These are phyloP conservation scores for Populus hybrid DNA, from an alignment of 441 rosid species.

Conservation along the genomic window DNA sequence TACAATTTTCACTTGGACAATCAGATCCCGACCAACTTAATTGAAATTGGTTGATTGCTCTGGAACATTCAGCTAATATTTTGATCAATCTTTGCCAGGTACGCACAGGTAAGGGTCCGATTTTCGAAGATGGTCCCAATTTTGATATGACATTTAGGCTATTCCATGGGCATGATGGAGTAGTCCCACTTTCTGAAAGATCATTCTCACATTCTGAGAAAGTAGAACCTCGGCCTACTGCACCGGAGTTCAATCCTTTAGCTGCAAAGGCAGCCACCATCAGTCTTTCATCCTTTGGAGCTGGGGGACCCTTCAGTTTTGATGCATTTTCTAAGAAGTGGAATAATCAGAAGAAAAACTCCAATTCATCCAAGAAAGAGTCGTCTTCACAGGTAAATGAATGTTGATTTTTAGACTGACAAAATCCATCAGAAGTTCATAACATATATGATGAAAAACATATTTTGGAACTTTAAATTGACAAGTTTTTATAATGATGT, in stretches of 20 bases:
- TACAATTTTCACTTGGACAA: background rate
- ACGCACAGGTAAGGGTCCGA: conserved; percentile 66
- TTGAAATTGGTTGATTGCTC: background rate
- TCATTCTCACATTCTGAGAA: conserved; percentile 26
- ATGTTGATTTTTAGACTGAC: background rate
- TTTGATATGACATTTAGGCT: conserved; percentile 67
- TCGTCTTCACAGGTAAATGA: conserved; percentile 50
- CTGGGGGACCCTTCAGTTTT: conserved; percentile 60
- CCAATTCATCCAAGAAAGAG: conserved; percentile 43
- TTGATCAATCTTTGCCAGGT: conserved; percentile 23
- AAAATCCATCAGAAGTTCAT: background rate
- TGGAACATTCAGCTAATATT: background rate
- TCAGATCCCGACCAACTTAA: background rate
- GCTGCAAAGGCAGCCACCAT: conserved; percentile 65
- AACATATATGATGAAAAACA: background rate
- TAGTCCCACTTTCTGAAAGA: conserved; percentile 64
- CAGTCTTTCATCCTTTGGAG: conserved; percentile 61
- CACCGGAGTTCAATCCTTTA: conserved; percentile 57
- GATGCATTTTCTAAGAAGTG: conserved; percentile 49
- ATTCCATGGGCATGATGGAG: conserved; percentile 80
- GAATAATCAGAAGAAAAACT: conserved; percentile 48
- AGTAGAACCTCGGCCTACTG: conserved; percentile 31
- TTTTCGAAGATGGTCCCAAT: conserved; percentile 82
- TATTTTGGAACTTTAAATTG: background rate
- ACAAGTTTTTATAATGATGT: conserved; percentile 20